Percentiles rank a stretch among this genome's conserved stretches.
Evolutionary conservation across 2,329 filamentous ascomycete genomes (phyloP).

Genomic region (Onygenales sp.): DNA sequence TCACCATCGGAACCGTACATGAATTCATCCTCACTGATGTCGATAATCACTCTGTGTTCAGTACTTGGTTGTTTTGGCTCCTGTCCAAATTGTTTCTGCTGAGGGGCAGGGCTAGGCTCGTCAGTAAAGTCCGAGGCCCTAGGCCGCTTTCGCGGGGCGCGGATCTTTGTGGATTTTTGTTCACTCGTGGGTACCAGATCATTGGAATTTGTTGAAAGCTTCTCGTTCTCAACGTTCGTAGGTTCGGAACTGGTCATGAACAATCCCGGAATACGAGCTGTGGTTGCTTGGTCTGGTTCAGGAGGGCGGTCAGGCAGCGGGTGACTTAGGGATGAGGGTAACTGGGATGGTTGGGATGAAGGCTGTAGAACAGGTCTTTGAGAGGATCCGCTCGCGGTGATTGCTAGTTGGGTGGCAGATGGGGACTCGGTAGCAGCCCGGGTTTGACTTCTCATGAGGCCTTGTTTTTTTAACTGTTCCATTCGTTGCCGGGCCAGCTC

Average conservation of each 20-base stretch:
- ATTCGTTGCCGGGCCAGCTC: constrained; percentile 70
- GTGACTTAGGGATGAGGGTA: constrained; percentile 15
- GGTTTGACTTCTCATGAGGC: constrained; percentile 31
- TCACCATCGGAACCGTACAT: constrained; percentile 11
- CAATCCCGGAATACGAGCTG: constrained; percentile 42
- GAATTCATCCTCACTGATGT: constrained; percentile 66
- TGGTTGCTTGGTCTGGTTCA: constrained; percentile 16
- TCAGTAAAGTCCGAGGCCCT: constrained; percentile 61
- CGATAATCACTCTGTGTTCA: constrained; percentile 63
- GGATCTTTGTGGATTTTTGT: constrained; percentile 8
- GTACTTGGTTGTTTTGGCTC: constrained; percentile 31
- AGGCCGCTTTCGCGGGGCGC: constrained; percentile 44
- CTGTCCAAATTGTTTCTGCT: constrained; percentile 56
- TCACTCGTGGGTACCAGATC: background rate
- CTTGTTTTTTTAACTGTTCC: constrained; percentile 57
- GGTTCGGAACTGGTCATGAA: constrained; percentile 32
- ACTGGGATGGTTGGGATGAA: constrained; percentile 2
- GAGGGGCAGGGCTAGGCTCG: constrained; percentile 35
- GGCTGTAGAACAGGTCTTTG: constrained; percentile 4
- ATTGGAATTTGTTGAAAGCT: background rate
- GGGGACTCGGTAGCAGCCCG: constrained; percentile 10
- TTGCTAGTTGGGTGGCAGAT: background rate
- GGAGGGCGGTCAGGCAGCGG: constrained; percentile 30
- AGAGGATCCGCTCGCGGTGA: constrained; percentile 2
- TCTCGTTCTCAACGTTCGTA: background rate